phyloP scores from a whole-genome alignment of 1,284 basidiomycete species.

The Stereum hirsutum region DNA sequence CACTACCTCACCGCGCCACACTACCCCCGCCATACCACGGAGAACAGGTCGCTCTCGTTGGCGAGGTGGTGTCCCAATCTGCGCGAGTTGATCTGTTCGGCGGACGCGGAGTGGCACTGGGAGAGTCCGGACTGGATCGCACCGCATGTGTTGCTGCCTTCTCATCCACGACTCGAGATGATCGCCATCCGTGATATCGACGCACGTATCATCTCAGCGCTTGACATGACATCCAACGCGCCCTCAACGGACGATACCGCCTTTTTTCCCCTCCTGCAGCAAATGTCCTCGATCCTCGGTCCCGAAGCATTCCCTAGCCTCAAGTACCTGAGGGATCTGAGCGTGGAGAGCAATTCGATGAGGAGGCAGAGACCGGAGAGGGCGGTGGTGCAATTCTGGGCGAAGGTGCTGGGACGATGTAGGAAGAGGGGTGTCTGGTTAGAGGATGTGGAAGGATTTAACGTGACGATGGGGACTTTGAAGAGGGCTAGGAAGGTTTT shows the following conservation, averaged over 20 bases:
- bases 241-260: conserved; percentile 27
- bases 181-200: conserved; percentile 69
- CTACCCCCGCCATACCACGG: no score
- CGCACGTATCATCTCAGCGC: conserved; percentile 39
- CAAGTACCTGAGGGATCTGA: conserved; percentile 53
- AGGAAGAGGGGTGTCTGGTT: conserved; percentile 40
- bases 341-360: conserved; percentile 22
- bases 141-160: conserved; percentile 60
- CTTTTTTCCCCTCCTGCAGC: conserved; percentile 58
- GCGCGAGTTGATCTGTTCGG: conserved; percentile 58
- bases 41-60: no score
- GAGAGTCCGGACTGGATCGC: conserved; percentile 69
- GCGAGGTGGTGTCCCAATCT: conserved; percentile 59
- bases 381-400: conserved; percentile 41
- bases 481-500: conserved; percentile 18
- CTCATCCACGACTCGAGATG: conserved; percentile 49
- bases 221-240: conserved; percentile 19
- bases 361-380: conserved; percentile 18
- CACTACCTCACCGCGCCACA: conserved; percentile 47
- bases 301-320: conserved; percentile 52
- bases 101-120: conserved; percentile 75
- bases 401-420: conserved; percentile 35
- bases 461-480: conserved; percentile 22
- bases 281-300: conserved; percentile 50
- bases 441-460: conserved; percentile 42